Conservation (phyloP, 805 yeast species). For the Candida nemodendra region DNA sequence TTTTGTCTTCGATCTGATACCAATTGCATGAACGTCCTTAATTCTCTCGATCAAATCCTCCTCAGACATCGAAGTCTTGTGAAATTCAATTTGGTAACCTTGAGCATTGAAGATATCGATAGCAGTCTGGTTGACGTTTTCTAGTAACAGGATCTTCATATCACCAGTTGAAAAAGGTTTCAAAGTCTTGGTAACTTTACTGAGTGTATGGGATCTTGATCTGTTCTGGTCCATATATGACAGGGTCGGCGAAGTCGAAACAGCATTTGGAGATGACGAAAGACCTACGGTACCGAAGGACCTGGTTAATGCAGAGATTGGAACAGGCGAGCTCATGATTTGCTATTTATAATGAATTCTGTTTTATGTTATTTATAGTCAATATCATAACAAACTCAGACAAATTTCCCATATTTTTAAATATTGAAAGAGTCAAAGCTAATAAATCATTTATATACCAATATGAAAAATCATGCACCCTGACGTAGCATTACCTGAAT, state of each 20-base stretch:
- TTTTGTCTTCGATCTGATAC: slow-evolving; percentile 96
- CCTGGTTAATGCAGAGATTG: slow-evolving; percentile 53
- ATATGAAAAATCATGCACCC: background rate
- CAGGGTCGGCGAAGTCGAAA: slow-evolving; percentile 75
- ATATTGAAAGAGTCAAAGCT: background rate
- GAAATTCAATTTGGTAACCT: slow-evolving; percentile 96
- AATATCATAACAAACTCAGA: too few species aligned
- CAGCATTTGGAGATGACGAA: slow-evolving; percentile 64
- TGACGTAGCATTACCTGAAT: background rate
- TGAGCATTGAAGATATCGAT: slow-evolving; percentile 78
- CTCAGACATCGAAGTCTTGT: slow-evolving; percentile 85
- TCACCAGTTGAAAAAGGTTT: slow-evolving; percentile 97
- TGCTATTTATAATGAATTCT: too few species aligned
- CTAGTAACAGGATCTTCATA: slow-evolving; percentile 84
- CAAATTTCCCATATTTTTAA: too few species aligned
- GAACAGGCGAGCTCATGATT: slow-evolving; percentile 65
- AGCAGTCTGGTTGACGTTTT: slow-evolving; percentile 93
- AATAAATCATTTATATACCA: background rate
- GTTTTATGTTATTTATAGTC: too few species aligned
- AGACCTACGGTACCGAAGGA: slow-evolving; percentile 49
- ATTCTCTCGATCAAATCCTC: slow-evolving; percentile 94
- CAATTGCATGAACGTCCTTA: slow-evolving; percentile 91
- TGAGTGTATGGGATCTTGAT: slow-evolving; percentile 36
- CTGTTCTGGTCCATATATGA: slow-evolving; percentile 61
- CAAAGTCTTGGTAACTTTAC: slow-evolving; percentile 63